A percentile compares a stretch with the other conserved stretches of the same genome.
These are phyloP conservation scores for Aethionema arabicum DNA, from an alignment of 345 rosid genomes.

Conservation along the genomic window DNA sequence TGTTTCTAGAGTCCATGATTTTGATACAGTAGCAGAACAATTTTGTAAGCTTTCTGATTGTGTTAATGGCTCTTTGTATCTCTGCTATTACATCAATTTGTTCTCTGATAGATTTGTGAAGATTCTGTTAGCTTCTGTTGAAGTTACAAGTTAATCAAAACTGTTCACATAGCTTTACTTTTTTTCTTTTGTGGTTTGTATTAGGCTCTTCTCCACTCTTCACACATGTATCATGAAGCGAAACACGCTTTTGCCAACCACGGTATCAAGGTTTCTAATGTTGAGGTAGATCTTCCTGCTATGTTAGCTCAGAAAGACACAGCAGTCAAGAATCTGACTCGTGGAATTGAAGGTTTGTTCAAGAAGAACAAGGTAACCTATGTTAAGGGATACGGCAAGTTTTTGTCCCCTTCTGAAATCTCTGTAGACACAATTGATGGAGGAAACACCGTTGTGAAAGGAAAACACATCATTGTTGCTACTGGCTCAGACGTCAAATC, in stretches of 20 bases:
- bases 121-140: neutral
- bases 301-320: conserved; percentile 89
- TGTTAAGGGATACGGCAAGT: conserved; percentile 85
- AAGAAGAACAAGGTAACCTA: conserved; percentile 87
- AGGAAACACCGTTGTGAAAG: conserved; percentile 65
- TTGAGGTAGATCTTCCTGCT: conserved; percentile 89
- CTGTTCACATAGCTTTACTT: neutral
- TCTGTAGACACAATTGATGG: conserved; percentile 78
- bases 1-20: neutral
- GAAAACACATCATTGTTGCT: conserved; percentile 77
- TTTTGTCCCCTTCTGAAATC: conserved; percentile 69
- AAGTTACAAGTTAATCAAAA: neutral
- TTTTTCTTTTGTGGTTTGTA: neutral
- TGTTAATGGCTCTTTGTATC: neutral
- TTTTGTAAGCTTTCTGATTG: neutral
- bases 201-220: conserved; percentile 89
- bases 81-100: neutral
- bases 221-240: conserved; percentile 96
- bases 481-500: conserved; percentile 89
- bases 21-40: neutral
- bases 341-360: conserved; percentile 86
- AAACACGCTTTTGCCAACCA: conserved; percentile 68
- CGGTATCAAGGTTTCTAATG: conserved; percentile 70
- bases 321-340: conserved; percentile 67
- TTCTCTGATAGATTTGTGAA: conserved; percentile 3